Base-by-base conservation (phyloP, 257 asterid genomes). In the Petunia secreta region DNA sequence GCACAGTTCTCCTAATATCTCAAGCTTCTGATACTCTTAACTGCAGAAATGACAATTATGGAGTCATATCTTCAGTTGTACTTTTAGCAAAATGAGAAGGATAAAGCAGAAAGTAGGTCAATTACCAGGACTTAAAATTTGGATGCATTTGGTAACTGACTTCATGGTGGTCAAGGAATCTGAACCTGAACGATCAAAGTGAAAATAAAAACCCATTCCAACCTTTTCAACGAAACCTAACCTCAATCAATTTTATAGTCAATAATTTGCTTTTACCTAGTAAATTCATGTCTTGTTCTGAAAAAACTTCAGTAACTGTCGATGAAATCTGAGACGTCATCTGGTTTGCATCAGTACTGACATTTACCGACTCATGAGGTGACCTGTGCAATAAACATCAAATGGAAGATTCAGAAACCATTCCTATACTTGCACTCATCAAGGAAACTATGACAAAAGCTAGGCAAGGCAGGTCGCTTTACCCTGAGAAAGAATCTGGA, bases 81-180 rank as follows among this genome's bases (percentile, higher is more conserved):
- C 48, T 64, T 48, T 48, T 73, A 11, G 62, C 44, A 66, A 39
- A 43, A 8, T 69, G 66, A 58, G 54, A 57, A 39, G 55, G 14
- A 65, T 3, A 15, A 41, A 53, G 37, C 38, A 13, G 25, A 78
- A 57, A 39, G 78, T 62, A 7, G 71, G 80, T 68, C 63, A 67
- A 8, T 83, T 93, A 93, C 99, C 99, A 60, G 98, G 99, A 84
- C 98, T 95, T 74, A 89, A 62, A 50, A 93, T 88, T 60, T 85
- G 85, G 63, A 95, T 87, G 53, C 95, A 83, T 87, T 90, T 92
- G 5, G 98, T 91, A 83, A 95, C 82, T 50, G 98, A 91, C 39
- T 90, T 90, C 86, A 87, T 75, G 1, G 97, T 87, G 53, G 92
- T 79, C 74, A 88, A 82, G n/a, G 96, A 80, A 83, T 92, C 96